Conservation (phyloP, 78 protist species). For the Dictyostelium brefeldianum region DNA sequence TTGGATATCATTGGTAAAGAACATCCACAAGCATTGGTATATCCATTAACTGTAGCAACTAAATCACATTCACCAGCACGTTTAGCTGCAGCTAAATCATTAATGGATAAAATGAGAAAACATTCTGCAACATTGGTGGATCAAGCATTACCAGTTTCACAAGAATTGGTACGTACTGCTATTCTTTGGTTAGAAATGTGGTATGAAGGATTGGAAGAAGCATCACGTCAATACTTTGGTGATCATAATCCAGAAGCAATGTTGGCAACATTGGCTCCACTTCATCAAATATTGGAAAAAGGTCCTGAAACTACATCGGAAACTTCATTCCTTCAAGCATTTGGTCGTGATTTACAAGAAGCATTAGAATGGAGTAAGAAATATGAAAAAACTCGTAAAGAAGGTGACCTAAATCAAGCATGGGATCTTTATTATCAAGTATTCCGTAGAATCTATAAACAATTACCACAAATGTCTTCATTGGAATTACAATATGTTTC, state of each 20-base stretch:
- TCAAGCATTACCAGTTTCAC: conserved; percentile 93
- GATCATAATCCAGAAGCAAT: conserved; percentile 93
- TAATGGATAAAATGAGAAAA: conserved; percentile 84
- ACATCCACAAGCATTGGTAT: conserved; percentile 99
- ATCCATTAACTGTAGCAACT: conserved; percentile 98
- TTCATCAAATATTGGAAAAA: conserved; percentile 93
- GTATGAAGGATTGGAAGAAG: conserved; percentile 99
- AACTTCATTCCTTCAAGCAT: conserved; percentile 92
- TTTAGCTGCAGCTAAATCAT: conserved; percentile 81
- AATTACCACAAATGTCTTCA: conserved; percentile 91
- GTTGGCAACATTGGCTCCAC: conserved; percentile 92
- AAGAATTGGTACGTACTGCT: conserved; percentile 98
- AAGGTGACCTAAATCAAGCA: conserved; percentile 93
- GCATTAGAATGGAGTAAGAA: conserved; percentile 92
- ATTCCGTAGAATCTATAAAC: conserved; percentile 94
- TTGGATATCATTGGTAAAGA: conserved; percentile 90
- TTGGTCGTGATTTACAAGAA: conserved; percentile 94
- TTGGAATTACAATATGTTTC: conserved; percentile 95
- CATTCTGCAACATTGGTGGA: conserved; percentile 86
- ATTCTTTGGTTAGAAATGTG: conserved; percentile 99
- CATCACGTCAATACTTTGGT: conserved; percentile 94
- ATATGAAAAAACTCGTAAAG: conserved; percentile 80
- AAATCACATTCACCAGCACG: conserved; percentile 88
- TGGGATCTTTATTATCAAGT: conserved; percentile 98
- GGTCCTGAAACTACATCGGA: conserved; percentile 97